Evolutionary conservation across 805 yeast species (phyloP), one percentile per base, ranked within the genome.

Genomic region (Cyberlindnera meyerae): DNA sequence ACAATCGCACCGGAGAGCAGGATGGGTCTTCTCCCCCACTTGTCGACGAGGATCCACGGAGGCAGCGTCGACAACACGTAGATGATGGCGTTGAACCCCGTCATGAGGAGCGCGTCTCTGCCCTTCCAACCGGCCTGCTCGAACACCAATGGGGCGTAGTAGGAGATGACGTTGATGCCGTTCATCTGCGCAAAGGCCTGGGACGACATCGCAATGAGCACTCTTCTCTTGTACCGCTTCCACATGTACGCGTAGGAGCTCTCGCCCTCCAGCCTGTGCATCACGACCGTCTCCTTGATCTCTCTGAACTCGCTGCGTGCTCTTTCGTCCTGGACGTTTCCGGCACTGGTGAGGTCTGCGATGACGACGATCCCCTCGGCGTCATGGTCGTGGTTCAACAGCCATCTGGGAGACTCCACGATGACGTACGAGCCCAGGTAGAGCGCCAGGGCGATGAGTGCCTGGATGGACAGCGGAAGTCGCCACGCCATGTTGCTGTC

Each of bases 81-180:
- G 24, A 80, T 64, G 11, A 81, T 43, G 6, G 77, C 71, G 49
- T 82, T 81, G 40, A 84, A 70, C 16, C 97, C 97, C 0, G 97
- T 86, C 95, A 88, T 84, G 45, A 87, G 70, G 44, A 88, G 77
- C 3, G 96, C 96, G 47, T 77, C 75, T 42, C 95, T 68, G 18
- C 96, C 96, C 7, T 71, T 61, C 96, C 96, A 89, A 18, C 97
- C 97, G 3, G 96, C 96, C 49, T 84, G 84, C 58, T 89, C 96
- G 60, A 88, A 89, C 32, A 88, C 95, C 60, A 89, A 65, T 2
- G 96, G 96, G 2, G 96, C 96, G 63, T 88, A 88, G 61, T 89
- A 89, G 1, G 94, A 80, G 37, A 89, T 85, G 34, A 89, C 90
- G 55, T 88, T 89, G 60, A 88, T 89, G 51, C 97, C 97, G 58